Conservation (phyloP, 352 stramenopile species). For the Peronospora belbahrii region DNA sequence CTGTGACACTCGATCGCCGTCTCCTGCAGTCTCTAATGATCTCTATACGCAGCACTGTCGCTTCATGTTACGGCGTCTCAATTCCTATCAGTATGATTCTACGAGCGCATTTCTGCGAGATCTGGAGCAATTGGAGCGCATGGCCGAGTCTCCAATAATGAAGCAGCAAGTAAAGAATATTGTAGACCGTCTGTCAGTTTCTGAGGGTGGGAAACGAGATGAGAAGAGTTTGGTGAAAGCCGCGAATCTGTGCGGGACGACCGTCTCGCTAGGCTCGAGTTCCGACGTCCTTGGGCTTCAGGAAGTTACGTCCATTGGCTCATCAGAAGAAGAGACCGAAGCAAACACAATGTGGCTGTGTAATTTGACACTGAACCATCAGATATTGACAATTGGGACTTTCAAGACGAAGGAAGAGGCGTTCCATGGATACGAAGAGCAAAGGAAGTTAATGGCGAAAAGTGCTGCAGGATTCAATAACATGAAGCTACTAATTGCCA, state of each 20-base stretch:
- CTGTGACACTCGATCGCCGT: neutral
- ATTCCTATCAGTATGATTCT: constrained; percentile 57
- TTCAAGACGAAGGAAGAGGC: constrained; percentile 32
- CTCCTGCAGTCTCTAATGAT: neutral
- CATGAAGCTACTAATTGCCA: constrained; percentile 21
- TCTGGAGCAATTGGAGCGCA: constrained; percentile 34
- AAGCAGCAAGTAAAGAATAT: constrained; percentile 14
- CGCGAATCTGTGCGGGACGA: constrained; percentile 10
- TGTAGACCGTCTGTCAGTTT: constrained; percentile 4
- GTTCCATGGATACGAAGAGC: constrained; percentile 37
- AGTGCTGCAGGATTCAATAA: constrained; percentile 19
- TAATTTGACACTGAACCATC: constrained; percentile 40
- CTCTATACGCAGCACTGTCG: constrained; percentile 29
- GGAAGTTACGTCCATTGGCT: constrained; percentile 5
- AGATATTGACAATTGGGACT: constrained; percentile 33
- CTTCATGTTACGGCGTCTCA: constrained; percentile 39
- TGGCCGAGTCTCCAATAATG: constrained; percentile 4
- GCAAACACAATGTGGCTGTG: constrained; percentile 32
- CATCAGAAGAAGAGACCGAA: neutral
- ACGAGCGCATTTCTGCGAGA: constrained; percentile 44
- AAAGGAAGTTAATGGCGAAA: constrained; percentile 22
- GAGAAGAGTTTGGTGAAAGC: constrained; percentile 10
- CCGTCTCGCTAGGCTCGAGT: constrained; percentile 25
- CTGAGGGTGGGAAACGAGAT: constrained; percentile 11
- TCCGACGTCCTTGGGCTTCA: constrained; percentile 40